Conservation (phyloP, 1,139 yeast genomes). For the Suhomyces chickasaworum region DNA sequence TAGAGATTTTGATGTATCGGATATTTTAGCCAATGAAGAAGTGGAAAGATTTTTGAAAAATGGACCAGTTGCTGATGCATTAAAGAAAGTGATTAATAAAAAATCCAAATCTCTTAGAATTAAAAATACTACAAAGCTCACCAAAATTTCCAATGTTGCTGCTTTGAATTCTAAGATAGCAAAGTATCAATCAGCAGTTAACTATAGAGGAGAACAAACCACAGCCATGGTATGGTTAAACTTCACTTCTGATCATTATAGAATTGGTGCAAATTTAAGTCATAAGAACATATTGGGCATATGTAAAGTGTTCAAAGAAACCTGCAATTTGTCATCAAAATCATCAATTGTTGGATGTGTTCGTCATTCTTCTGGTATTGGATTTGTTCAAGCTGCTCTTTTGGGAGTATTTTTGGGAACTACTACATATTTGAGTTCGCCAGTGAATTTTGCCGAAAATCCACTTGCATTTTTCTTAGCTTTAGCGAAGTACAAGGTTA, state of each 20-base stretch:
- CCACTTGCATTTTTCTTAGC: slow-evolving; percentile 75
- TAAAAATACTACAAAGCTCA: slow-evolving; percentile 68
- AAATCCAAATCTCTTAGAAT: slow-evolving; percentile 52
- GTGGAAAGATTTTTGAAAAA: slow-evolving; percentile 70
- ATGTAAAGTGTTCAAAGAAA: slow-evolving; percentile 89
- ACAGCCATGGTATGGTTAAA: slow-evolving; percentile 64
- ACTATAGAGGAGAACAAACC: slow-evolving; percentile 45
- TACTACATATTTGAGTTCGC: slow-evolving; percentile 78
- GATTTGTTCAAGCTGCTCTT: slow-evolving; percentile 79
- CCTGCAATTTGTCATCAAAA: slow-evolving; percentile 76
- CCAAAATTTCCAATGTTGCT: slow-evolving; percentile 56
- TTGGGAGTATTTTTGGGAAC: slow-evolving; percentile 88
- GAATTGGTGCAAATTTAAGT: slow-evolving; percentile 64
- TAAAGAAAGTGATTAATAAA: slow-evolving; percentile 56
- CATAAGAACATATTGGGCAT: slow-evolving; percentile 71
- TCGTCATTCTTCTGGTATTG: slow-evolving; percentile 81
- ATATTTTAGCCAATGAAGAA: slow-evolving; percentile 77
- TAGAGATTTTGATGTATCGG: slow-evolving; percentile 68
- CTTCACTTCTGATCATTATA: slow-evolving; percentile 72
- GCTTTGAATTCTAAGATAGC: slow-evolving; percentile 48
- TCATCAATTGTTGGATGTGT: slow-evolving; percentile 85
- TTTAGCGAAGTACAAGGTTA: slow-evolving; percentile 74
- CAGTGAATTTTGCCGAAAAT: slow-evolving; percentile 73
- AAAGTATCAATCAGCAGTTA: slow-evolving; percentile 46
- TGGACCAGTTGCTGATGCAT: slow-evolving; percentile 63